Percentiles rank a stretch among this genome's conserved stretches.
Evolutionary conservation across 768 basidiomycete genomes (phyloP).

Genomic region (Tricholoma furcatifolium): DNA sequence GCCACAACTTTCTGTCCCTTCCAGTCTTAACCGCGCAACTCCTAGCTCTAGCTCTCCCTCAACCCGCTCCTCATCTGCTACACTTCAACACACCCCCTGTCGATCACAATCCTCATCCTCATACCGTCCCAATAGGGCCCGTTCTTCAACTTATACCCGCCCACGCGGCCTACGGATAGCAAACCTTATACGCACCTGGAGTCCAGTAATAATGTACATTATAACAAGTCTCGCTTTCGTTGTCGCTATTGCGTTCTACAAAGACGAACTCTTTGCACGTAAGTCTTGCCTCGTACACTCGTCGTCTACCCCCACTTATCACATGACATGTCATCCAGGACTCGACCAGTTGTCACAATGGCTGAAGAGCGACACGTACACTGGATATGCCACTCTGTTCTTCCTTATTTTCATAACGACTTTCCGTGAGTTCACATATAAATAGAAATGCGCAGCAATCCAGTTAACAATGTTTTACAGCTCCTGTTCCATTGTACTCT

Average conservation of each 20-base stretch:
- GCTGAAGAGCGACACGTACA: constrained; percentile 67
- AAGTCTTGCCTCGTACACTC: constrained; percentile 27
- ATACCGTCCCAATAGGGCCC: constrained; percentile 15
- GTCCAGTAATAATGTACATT: constrained; percentile 75
- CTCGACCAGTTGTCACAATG: constrained; percentile 82
- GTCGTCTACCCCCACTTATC: background rate
- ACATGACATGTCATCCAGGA: constrained; percentile 39
- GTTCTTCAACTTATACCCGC: constrained; percentile 35
- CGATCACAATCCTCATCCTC: constrained; percentile 18
- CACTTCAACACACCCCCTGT: constrained; percentile 17
- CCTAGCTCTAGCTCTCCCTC: constrained; percentile 8
- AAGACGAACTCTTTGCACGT: constrained; percentile 81
- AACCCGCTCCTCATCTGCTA: constrained; percentile 1
- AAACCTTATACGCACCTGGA: constrained; percentile 68
- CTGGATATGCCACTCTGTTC: constrained; percentile 80
- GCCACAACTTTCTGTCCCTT: constrained; percentile 2
- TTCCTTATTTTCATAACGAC: constrained; percentile 83
- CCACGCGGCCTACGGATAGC: constrained; percentile 53
- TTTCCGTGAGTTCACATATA: constrained; percentile 61
- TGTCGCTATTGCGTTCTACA: constrained; percentile 81
- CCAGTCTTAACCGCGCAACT: constrained; percentile 2
- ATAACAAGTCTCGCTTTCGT: constrained; percentile 77
- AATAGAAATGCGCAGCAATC: constrained; percentile 4
- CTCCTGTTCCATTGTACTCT: constrained; percentile 89
- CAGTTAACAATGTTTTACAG: constrained; percentile 34